Conservation (phyloP, 2,329 filamentous ascomycete genomes). For the Alternaria conjuncta region DNA sequence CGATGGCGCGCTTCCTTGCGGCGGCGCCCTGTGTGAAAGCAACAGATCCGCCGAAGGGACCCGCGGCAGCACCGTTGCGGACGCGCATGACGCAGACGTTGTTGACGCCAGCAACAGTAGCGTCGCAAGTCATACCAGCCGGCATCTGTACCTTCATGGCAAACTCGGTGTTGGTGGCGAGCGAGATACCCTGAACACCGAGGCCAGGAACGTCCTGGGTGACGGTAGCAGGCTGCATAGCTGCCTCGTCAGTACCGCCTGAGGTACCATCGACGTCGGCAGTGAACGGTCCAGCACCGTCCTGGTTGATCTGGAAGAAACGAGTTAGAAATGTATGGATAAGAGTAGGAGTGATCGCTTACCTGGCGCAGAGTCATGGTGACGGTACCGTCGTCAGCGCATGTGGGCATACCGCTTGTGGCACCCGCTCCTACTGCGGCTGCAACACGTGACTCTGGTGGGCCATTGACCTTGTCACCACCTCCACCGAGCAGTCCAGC, state of each 20-base stretch:
- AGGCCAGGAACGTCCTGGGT: constrained; percentile 67
- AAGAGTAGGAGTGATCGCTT: neutral
- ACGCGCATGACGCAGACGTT: constrained; percentile 72
- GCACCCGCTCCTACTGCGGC: constrained; percentile 63
- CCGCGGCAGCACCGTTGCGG: constrained; percentile 66
- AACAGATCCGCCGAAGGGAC: constrained; percentile 71
- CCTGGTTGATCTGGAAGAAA: constrained; percentile 64
- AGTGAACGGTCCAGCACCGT: constrained; percentile 69
- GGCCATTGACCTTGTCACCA: constrained; percentile 55
- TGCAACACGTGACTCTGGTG: constrained; percentile 62
- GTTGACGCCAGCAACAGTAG: constrained; percentile 62
- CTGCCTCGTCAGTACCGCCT: constrained; percentile 65
- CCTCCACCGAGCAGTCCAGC: constrained; percentile 48
- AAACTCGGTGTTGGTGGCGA: constrained; percentile 67
- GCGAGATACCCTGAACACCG: constrained; percentile 63
- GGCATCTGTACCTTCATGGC: constrained; percentile 70
- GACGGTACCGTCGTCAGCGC: constrained; percentile 65
- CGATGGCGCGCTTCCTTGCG: constrained; percentile 67
- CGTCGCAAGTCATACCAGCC: constrained; percentile 70
- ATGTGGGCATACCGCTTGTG: constrained; percentile 64
- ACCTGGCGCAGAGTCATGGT: constrained; percentile 68
- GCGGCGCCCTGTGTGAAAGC: constrained; percentile 68
- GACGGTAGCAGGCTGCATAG: constrained; percentile 67
- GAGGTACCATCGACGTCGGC: constrained; percentile 69
- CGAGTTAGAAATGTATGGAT: neutral